phyloP scores from a whole-genome alignment of 768 basidiomycete genomes.

The Pisolithus marmoratus region DNA sequence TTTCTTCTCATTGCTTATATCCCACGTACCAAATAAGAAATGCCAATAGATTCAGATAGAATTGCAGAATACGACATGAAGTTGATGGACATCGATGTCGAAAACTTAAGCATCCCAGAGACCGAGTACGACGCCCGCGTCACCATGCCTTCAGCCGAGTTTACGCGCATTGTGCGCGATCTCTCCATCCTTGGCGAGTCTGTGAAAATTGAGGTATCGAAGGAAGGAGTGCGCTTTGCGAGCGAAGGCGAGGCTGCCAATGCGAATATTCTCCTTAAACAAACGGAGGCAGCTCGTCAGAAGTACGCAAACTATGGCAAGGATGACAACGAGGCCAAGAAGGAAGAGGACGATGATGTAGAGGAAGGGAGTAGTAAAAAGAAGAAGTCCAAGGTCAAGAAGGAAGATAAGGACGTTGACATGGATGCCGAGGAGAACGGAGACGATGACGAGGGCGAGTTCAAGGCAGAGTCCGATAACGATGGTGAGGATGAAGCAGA shows the following conservation, averaged over 20 bases:
- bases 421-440: constrained; percentile 48
- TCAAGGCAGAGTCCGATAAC: constrained; percentile 39
- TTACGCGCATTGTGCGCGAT: constrained; percentile 89
- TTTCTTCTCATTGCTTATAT: not conserved
- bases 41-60: constrained; percentile 69
- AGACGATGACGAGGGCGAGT: constrained; percentile 39
- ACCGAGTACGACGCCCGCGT: constrained; percentile 95
- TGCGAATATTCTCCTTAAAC: constrained; percentile 79
- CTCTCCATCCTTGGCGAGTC: constrained; percentile 86
- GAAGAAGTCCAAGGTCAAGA: constrained; percentile 37
- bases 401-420: constrained; percentile 38
- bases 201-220: constrained; percentile 91
- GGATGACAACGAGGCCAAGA: constrained; percentile 38
- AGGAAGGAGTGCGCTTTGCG: constrained; percentile 91
- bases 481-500: constrained; percentile 39
- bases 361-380: constrained; percentile 24
- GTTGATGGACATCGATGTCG: constrained; percentile 98
- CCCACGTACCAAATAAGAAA: not conserved
- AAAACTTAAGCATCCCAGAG: constrained; percentile 92
- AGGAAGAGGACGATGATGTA: constrained; percentile 39
- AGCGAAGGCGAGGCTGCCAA: constrained; percentile 94
- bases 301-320: constrained; percentile 37
- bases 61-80: constrained; percentile 99
- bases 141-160: constrained; percentile 81
- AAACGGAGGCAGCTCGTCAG: constrained; percentile 50